Conservation (phyloP, 805 yeast species). For the Candida railenensis region DNA sequence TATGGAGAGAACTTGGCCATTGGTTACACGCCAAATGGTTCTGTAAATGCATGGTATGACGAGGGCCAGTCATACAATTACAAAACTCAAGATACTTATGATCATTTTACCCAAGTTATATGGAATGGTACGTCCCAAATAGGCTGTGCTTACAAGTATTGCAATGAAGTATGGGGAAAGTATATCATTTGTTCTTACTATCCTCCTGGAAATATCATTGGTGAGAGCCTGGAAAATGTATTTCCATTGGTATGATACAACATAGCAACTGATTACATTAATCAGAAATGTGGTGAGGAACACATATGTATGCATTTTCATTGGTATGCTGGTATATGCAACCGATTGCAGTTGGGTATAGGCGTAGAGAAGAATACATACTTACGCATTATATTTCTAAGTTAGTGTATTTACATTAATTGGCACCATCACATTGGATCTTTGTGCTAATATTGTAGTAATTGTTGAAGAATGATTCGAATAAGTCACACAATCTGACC, state of each 20-base stretch:
- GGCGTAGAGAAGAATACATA: too few species aligned
- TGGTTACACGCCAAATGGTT: constrained; percentile 33
- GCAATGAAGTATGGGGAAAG: constrained; percentile 31
- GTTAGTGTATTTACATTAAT: too few species aligned
- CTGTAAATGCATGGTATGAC: constrained; percentile 40
- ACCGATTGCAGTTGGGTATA: too few species aligned
- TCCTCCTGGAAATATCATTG: constrained; percentile 30
- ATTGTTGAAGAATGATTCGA: constrained; percentile 55
- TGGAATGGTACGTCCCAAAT: constrained; percentile 32
- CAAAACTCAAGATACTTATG: constrained; percentile 23
- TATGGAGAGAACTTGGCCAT: constrained; percentile 42
- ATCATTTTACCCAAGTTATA: constrained; percentile 39
- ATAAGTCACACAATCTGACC: constrained; percentile 57
- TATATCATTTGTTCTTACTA: constrained; percentile 40
- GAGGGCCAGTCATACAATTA: constrained; percentile 32
- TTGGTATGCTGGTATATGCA: too few species aligned
- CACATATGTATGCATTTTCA: too few species aligned
- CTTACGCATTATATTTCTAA: too few species aligned
- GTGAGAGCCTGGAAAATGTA: constrained; percentile 21
- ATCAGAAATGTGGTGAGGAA: too few species aligned
- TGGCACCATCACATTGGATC: constrained; percentile 23
- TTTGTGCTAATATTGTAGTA: constrained; percentile 27
- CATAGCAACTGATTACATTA: too few species aligned
- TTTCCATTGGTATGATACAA: constrained; percentile 16
- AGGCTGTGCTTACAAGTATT: constrained; percentile 35